These are phyloP conservation scores for Fusarium continuum DNA, from an alignment of 2,329 filamentous ascomycete species.

Conservation along the genomic window DNA sequence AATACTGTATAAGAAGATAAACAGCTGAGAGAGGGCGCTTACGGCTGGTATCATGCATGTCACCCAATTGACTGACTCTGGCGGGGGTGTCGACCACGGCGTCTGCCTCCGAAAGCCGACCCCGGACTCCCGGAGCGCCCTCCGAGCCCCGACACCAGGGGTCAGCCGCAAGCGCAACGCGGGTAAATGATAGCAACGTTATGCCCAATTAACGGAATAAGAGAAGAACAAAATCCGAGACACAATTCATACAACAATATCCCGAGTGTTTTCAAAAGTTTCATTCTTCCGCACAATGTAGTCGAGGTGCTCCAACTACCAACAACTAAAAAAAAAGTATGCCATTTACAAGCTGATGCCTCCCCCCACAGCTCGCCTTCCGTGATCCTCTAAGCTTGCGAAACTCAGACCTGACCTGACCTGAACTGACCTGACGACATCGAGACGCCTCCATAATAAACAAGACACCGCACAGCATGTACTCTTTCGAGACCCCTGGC, in stretches of 20 bases:
- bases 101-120: conserved; percentile 35
- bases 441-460: conserved; percentile 38
- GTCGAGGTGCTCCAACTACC: conserved; percentile 31
- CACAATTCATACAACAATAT: neutral
- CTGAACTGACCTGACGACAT: conserved; percentile 20
- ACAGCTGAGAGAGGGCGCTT: conserved; percentile 19
- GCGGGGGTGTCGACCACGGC: conserved; percentile 35
- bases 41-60: conserved; percentile 21
- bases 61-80: conserved; percentile 21
- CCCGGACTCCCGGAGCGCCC: conserved; percentile 35
- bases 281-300: conserved; percentile 34
- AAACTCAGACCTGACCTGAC: conserved; percentile 21
- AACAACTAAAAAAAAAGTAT: conserved; percentile 44
- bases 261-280: conserved; percentile 6
- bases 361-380: conserved; percentile 41
- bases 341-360: conserved; percentile 46
- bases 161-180: conserved; percentile 5
- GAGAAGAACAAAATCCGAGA: neutral
- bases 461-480: conserved; percentile 32
- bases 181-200: conserved; percentile 5
- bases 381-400: conserved; percentile 34
- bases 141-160: conserved; percentile 24
- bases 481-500: conserved; percentile 12
- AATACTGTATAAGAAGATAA: conserved; percentile 16
- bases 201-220: neutral